A percentile compares a stretch with the other conserved stretches of the same genome.
Evolutionary conservation across 1,284 basidiomycete species (phyloP).

Genomic region (Papiliotrema terrestris): DNA sequence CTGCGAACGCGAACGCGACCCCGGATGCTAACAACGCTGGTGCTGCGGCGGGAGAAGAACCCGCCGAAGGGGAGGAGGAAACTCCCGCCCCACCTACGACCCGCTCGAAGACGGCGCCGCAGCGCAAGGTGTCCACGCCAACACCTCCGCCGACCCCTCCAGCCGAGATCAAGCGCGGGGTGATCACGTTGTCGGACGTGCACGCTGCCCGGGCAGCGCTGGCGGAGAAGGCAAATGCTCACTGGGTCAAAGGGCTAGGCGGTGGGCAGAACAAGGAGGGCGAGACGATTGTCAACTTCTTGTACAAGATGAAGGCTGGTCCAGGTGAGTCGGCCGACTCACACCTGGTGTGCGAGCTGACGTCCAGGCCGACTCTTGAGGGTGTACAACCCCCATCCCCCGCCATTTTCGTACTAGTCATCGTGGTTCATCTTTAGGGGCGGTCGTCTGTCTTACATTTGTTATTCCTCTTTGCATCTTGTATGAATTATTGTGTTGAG

Average conservation of each 20-base stretch:
- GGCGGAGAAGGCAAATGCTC: conserved; percentile 45
- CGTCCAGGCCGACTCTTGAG: conserved; percentile 34
- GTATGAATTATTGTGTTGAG: too few species aligned
- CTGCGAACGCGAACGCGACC: background rate
- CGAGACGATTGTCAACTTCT: conserved; percentile 47
- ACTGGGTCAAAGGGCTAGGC: conserved; percentile 46
- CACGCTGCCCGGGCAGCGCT: conserved; percentile 36
- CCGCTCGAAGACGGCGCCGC: conserved; percentile 38
- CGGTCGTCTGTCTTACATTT: too few species aligned
- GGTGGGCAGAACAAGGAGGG: conserved; percentile 47
- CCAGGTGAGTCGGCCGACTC: conserved; percentile 31
- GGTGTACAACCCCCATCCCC: conserved; percentile 35
- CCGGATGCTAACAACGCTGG: background rate
- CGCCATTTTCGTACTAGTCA: background rate
- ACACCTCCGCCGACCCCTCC: conserved; percentile 17
- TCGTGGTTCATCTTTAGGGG: too few species aligned
- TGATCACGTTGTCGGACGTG: conserved; percentile 45
- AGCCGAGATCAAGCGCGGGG: conserved; percentile 27
- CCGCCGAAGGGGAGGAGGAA: conserved; percentile 5
- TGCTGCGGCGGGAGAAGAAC: conserved; percentile 7
- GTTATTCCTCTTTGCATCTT: too few species aligned
- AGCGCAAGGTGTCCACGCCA: conserved; percentile 14
- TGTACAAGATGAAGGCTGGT: conserved; percentile 49
- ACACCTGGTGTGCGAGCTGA: background rate
- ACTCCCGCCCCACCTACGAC: conserved; percentile 34